These are phyloP conservation scores for Metroxylon sagu DNA, from an alignment of 176 grass and related monocot genomes.

Conservation along the genomic window DNA sequence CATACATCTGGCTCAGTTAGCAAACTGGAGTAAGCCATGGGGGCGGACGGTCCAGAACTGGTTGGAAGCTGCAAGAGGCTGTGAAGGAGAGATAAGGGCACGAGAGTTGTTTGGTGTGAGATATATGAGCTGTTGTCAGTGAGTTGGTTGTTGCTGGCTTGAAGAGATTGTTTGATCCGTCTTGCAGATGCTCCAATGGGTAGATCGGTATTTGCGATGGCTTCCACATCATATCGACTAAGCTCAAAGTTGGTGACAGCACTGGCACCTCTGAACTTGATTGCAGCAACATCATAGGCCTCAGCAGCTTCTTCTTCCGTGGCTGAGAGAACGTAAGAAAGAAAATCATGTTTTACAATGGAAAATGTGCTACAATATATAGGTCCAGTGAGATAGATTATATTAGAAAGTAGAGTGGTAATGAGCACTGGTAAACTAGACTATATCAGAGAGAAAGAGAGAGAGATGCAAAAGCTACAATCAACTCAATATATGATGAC, in stretches of 20 bases:
- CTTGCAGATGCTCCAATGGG: slow-evolving; percentile 41
- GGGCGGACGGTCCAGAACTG: slow-evolving; percentile 5
- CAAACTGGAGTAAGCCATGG: slow-evolving; percentile 29
- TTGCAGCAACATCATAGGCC: slow-evolving; percentile 81
- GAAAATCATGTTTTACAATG: too few relatives aligned
- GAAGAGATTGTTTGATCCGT: slow-evolving; percentile 9
- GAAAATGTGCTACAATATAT: too few relatives aligned
- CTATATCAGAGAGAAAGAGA: too few relatives aligned
- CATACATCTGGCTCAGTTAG: slow-evolving; percentile 6
- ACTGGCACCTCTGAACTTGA: slow-evolving; percentile 80
- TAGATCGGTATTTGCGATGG: slow-evolving; percentile 50
- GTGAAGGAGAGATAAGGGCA: slow-evolving; percentile 26
- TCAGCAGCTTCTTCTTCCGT: slow-evolving; percentile 91
- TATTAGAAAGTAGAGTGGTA: too few relatives aligned
- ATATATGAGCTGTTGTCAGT: slow-evolving; percentile 2
- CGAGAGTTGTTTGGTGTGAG: slow-evolving; percentile 25
- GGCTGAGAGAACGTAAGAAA: slow-evolving; percentile 22
- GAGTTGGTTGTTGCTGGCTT: background rate
- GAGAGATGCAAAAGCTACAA: too few relatives aligned
- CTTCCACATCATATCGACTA: slow-evolving; percentile 67
- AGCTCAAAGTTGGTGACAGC: slow-evolving; percentile 86
- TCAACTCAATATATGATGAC: too few relatives aligned
- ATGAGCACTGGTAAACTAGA: too few relatives aligned
- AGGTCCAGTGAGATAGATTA: too few relatives aligned
- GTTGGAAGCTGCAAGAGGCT: slow-evolving; percentile 34